These are phyloP conservation scores for Rhododendron molle DNA, from an alignment of 148 eudicot species.

Conservation along the genomic window DNA sequence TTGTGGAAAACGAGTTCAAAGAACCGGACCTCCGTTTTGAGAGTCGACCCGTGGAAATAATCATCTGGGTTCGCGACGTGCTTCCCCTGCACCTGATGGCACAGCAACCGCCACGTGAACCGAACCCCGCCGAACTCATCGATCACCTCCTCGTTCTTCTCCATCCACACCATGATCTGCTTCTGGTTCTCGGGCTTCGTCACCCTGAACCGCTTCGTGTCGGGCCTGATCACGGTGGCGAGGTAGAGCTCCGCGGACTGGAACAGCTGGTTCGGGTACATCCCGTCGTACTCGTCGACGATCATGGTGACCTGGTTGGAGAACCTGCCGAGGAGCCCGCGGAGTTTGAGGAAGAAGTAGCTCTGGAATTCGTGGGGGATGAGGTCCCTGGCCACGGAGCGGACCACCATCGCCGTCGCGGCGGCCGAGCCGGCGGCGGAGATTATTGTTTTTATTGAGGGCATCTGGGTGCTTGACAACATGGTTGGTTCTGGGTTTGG, in stretches of 20 bases:
- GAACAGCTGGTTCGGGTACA: slow-evolving; percentile 18
- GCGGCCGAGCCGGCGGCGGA: slow-evolving; percentile 27
- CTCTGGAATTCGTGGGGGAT: slow-evolving; percentile 11
- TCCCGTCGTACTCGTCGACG: slow-evolving; percentile 26
- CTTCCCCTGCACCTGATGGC: slow-evolving; percentile 2
- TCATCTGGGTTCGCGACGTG: background rate
- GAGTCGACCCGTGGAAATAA: background rate
- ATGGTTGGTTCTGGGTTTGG: background rate
- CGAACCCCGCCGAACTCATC: slow-evolving; percentile 14
- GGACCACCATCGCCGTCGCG: slow-evolving; percentile 28
- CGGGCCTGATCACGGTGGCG: background rate
- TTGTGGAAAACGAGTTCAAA: slow-evolving; percentile 19
- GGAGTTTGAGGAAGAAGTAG: slow-evolving; percentile 7
- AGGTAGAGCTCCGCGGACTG: slow-evolving; percentile 19
- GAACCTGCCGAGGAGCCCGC: background rate
- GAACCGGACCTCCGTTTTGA: slow-evolving; percentile 8
- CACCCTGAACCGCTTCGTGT: slow-evolving; percentile 7
- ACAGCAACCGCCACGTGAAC: slow-evolving; percentile 19
- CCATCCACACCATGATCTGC: slow-evolving; percentile 17
- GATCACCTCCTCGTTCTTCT: slow-evolving; percentile 16
- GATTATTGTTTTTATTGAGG: slow-evolving; percentile 18
- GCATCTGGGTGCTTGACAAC: slow-evolving; percentile 13
- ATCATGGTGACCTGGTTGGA: slow-evolving; percentile 12
- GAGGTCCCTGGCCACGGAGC: slow-evolving; percentile 14
- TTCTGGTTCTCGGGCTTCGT: slow-evolving; percentile 11